These are phyloP conservation scores for Eutypella sp. DNA, from an alignment of 2,329 filamentous ascomycete genomes.

Conservation along the genomic window DNA sequence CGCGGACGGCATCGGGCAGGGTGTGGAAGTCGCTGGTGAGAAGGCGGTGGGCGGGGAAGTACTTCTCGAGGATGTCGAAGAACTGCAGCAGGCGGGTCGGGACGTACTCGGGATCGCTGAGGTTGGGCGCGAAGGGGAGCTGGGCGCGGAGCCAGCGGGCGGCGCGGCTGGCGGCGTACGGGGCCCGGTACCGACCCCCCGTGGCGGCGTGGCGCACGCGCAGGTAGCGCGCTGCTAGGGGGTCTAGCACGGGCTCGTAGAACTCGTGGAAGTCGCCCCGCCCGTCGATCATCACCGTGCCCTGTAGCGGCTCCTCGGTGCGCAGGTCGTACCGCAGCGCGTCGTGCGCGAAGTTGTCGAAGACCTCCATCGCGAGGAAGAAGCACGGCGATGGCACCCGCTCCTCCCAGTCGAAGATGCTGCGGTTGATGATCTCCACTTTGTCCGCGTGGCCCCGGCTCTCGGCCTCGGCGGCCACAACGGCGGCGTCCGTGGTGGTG, in stretches of 20 bases:
- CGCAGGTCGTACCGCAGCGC: conserved; percentile 81
- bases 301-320: conserved; percentile 81
- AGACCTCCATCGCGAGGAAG: conserved; percentile 96
- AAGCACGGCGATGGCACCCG: conserved; percentile 92
- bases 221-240: conserved; percentile 76
- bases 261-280: conserved; percentile 93
- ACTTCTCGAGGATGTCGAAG: conserved; percentile 82
- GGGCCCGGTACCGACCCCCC: conserved; percentile 56
- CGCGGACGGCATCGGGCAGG: conserved; percentile 75
- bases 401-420: conserved; percentile 88
- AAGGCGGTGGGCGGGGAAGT: conserved; percentile 86
- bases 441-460: conserved; percentile 73
- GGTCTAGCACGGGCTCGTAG: conserved; percentile 76
- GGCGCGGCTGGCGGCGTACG: conserved; percentile 49
- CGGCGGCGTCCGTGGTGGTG: too few species aligned
- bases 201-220: conserved; percentile 77
- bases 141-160: conserved; percentile 58
- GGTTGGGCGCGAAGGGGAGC: conserved; percentile 68
- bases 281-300: conserved; percentile 78
- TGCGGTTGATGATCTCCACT: conserved; percentile 91
- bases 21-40: conserved; percentile 87
- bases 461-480: too few species aligned
- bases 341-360: conserved; percentile 98
- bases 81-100: conserved; percentile 95
- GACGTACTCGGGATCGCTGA: conserved; percentile 85